Percentiles rank a stretch among this genome's conserved stretches.
These are phyloP conservation scores for Acanthamoeba lenticulata DNA, from an alignment of 208 protist species.

Conservation along the genomic window DNA sequence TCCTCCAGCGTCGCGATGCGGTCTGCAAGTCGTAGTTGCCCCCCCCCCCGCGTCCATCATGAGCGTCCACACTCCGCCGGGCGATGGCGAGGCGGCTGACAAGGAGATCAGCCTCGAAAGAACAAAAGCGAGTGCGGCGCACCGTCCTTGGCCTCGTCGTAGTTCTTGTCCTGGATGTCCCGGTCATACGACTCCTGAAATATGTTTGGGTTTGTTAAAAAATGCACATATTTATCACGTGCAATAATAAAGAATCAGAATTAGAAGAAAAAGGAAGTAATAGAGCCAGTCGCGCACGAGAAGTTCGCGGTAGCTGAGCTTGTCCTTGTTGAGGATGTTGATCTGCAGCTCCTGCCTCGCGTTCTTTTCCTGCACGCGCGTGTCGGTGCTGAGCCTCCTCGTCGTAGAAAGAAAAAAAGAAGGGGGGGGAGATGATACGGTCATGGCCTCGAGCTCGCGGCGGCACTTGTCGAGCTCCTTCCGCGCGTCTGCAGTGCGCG, in stretches of 20 bases:
- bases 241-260: background rate
- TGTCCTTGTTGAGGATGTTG: constrained; percentile 12
- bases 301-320: background rate
- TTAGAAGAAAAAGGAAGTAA: background rate
- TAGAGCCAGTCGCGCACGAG: background rate
- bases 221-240: background rate
- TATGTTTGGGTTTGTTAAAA: background rate
- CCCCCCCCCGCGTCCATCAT: too few relatives aligned
- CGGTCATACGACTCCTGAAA: background rate
- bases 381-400: background rate
- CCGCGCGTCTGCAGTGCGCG: background rate
- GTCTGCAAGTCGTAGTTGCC: background rate
- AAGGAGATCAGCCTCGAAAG: background rate
- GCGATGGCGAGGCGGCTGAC: too few relatives aligned
- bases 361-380: background rate
- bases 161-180: background rate
- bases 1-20: background rate
- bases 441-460: background rate
- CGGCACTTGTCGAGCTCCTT: background rate
- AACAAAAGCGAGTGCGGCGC: background rate
- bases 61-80: too few relatives aligned
- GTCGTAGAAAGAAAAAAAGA: background rate
- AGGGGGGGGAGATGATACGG: background rate
- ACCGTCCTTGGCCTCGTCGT: constrained; percentile 9
- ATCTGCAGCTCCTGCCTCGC: background rate